Percentiles rank a stretch among this genome's conserved stretches.
Conservation (phyloP, 2,329 filamentous ascomycete species). For the Pyrenophora tritici-repentis region DNA sequence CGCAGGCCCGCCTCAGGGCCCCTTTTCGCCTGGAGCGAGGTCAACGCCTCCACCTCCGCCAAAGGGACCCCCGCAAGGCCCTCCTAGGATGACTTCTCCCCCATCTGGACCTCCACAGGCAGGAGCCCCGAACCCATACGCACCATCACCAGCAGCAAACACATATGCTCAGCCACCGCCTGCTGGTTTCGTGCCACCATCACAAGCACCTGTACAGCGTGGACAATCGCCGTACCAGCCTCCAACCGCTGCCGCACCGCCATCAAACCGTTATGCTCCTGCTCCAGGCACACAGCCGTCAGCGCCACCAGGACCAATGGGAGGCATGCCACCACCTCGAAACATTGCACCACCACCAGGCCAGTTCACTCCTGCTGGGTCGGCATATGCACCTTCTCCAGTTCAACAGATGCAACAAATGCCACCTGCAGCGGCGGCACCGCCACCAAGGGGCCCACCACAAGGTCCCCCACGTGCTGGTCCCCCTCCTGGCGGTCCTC, state of each 20-base stretch:
- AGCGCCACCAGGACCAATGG: conserved; percentile 31
- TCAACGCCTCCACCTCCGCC: conserved; percentile 79
- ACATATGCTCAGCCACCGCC: conserved; percentile 65
- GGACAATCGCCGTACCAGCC: conserved; percentile 86
- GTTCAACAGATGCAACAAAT: conserved; percentile 47
- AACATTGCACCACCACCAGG: conserved; percentile 54
- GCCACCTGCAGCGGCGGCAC: conserved; percentile 48
- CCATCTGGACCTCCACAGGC: conserved; percentile 58
- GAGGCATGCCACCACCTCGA: conserved; percentile 48
- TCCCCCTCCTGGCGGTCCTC: conserved; percentile 46
- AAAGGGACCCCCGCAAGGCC: conserved; percentile 65
- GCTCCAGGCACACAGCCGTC: conserved; percentile 63
- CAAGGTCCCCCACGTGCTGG: conserved; percentile 52
- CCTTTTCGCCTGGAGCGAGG: conserved; percentile 62
- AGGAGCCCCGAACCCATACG: conserved; percentile 63
- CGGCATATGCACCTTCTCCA: conserved; percentile 25
- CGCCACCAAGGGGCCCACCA: conserved; percentile 48
- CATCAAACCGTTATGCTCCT: conserved; percentile 66
- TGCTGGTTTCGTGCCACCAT: conserved; percentile 52
- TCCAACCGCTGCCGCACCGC: conserved; percentile 70
- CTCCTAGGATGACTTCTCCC: conserved; percentile 68
- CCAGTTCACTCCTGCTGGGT: conserved; percentile 35
- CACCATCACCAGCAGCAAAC: conserved; percentile 56
- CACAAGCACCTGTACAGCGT: conserved; percentile 67
- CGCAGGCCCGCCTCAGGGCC: conserved; percentile 59